Conservation (phyloP, 306 rosid species). For the Vigna trinervia region DNA sequence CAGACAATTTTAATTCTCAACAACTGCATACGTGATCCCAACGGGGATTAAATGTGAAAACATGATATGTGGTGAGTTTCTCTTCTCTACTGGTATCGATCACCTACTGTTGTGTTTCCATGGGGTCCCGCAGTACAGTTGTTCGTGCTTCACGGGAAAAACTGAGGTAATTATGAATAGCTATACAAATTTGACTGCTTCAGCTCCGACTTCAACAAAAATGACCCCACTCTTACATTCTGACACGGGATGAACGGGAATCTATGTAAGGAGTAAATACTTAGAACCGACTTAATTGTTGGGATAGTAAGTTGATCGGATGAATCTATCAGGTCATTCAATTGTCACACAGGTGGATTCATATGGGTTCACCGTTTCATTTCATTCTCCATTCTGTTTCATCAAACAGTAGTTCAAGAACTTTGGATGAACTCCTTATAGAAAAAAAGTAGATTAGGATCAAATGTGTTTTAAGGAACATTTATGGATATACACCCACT, state of each 20-base stretch:
- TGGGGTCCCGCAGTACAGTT: conserved; percentile 15
- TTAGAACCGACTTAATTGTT: neutral
- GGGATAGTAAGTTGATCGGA: neutral
- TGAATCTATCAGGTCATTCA: neutral
- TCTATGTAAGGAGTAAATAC: neutral
- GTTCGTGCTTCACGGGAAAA: neutral
- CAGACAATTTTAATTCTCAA: conserved; percentile 16
- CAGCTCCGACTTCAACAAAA: neutral
- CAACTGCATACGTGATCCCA: conserved; percentile 16
- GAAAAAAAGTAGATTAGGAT: neutral
- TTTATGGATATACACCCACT: neutral
- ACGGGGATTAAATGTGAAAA: neutral
- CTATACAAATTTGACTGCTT: neutral
- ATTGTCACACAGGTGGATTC: neutral
- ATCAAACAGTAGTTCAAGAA: neutral
- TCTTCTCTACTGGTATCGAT: neutral
- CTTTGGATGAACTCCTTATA: neutral
- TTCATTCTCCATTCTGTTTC: neutral
- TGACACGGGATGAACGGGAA: neutral
- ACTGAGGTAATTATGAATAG: neutral
- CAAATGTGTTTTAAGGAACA: neutral
- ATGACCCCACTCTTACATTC: conserved; percentile 1
- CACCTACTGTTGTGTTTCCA: neutral
- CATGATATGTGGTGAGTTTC: neutral
- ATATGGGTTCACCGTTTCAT: neutral